Evolutionary conservation across 1,284 basidiomycete genomes (phyloP).

Genomic region (Ganoderma resinaceum): DNA sequence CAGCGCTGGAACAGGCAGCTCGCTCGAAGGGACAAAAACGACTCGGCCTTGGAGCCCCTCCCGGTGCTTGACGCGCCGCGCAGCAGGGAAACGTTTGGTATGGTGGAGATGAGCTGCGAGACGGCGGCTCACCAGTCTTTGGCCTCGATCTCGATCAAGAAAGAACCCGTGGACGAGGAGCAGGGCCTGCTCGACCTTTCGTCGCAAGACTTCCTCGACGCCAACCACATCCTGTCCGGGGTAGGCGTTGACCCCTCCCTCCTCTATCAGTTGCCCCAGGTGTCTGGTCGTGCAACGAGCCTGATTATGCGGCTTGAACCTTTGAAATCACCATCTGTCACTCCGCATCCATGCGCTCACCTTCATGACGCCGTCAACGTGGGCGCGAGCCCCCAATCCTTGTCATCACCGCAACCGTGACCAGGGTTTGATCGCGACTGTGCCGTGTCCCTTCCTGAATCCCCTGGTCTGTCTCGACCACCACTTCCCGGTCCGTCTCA

Average conservation of each 20-base stretch:
- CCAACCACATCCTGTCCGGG: background rate
- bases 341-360: background rate
- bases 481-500: no score
- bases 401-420: background rate
- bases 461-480: no score
- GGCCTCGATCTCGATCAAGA: conserved; percentile 11
- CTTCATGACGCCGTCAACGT: no score
- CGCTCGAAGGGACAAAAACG: background rate
- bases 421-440: no score
- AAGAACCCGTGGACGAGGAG: conserved; percentile 2
- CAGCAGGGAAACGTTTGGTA: conserved; percentile 18
- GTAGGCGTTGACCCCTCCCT: conserved; percentile 4
- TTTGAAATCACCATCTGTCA: background rate
- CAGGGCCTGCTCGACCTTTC: conserved; percentile 16
- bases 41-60: background rate
- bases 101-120: background rate
- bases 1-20: conserved; percentile 8
- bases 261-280: background rate
- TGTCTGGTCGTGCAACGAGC: background rate
- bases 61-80: background rate
- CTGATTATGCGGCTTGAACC: background rate
- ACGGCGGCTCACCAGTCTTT: conserved; percentile 7
- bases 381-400: background rate
- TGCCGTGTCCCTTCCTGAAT: no score
- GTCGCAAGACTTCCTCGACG: background rate